Evolutionary conservation across 2,329 filamentous ascomycete genomes (phyloP).

Genomic region (Reticulascus tulasneorum): DNA sequence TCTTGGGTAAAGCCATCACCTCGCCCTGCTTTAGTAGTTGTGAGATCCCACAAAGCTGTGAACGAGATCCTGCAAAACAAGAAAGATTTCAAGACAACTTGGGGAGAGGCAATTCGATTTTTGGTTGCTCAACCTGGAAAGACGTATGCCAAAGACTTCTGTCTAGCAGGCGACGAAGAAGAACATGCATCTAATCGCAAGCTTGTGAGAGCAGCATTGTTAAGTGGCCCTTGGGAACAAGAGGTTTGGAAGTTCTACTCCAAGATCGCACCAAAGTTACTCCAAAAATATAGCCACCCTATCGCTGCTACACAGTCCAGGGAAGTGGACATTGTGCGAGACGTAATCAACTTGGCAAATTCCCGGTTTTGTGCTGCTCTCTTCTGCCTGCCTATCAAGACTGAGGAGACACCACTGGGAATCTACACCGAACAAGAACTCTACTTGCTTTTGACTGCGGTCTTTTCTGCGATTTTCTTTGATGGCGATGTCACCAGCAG

Average conservation of each 20-base stretch:
- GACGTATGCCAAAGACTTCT: constrained; percentile 38
- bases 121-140: constrained; percentile 45
- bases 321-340: constrained; percentile 31
- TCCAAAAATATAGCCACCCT: constrained; percentile 23
- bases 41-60: constrained; percentile 50
- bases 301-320: constrained; percentile 18
- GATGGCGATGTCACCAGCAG: constrained; percentile 54
- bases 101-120: constrained; percentile 50
- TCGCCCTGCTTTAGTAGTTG: constrained; percentile 40
- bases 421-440: constrained; percentile 55
- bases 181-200: constrained; percentile 34
- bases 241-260: constrained; percentile 19
- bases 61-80: constrained; percentile 49
- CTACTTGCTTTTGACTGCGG: constrained; percentile 51
- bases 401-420: constrained; percentile 43
- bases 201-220: constrained; percentile 37
- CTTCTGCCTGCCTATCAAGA: constrained; percentile 53
- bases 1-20: constrained; percentile 50
- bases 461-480: constrained; percentile 53
- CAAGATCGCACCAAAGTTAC: constrained; percentile 19
- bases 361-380: constrained; percentile 52
- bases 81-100: constrained; percentile 55
- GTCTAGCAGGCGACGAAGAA: constrained; percentile 41
- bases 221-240: constrained; percentile 9
- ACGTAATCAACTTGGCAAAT: constrained; percentile 48